These are phyloP conservation scores for Colletotrichum horii DNA, from an alignment of 2,329 filamentous ascomycete genomes.

Conservation along the genomic window DNA sequence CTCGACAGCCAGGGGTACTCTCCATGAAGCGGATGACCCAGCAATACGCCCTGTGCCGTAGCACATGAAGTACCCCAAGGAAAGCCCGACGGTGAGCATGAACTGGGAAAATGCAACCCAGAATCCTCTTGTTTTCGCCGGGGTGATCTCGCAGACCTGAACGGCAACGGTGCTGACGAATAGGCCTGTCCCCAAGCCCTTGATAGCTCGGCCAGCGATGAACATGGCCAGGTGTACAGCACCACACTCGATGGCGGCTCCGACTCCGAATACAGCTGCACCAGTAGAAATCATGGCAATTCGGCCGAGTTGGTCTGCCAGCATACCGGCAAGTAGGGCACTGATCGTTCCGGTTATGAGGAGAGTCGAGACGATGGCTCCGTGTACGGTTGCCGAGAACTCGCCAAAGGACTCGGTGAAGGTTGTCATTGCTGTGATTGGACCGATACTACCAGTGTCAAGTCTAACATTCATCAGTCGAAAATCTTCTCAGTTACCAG, in stretches of 20 bases:
- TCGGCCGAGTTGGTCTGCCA: constrained; percentile 60
- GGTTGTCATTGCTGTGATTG: constrained; percentile 61
- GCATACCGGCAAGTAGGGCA: constrained; percentile 60
- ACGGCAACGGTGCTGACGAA: constrained; percentile 56
- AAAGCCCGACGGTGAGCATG: constrained; percentile 54
- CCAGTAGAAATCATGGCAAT: constrained; percentile 56
- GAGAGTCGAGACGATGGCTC: constrained; percentile 64
- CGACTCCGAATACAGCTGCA: constrained; percentile 54
- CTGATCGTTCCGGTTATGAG: constrained; percentile 64
- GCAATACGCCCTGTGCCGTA: constrained; percentile 58
- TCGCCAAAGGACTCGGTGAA: constrained; percentile 56
- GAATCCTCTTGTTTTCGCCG: constrained; percentile 52
- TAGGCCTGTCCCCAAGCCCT: constrained; percentile 62
- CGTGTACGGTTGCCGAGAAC: constrained; percentile 59
- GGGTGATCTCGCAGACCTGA: constrained; percentile 65
- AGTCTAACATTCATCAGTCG: neutral
- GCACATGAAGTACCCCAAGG: constrained; percentile 63
- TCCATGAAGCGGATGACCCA: constrained; percentile 56
- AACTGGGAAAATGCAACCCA: constrained; percentile 59
- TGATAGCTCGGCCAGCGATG: constrained; percentile 58
- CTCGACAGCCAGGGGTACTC: constrained; percentile 52
- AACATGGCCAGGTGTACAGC: constrained; percentile 51
- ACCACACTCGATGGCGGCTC: constrained; percentile 47
- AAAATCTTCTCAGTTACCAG: neutral
- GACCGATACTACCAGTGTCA: constrained; percentile 60